Percentiles rank a stretch among this genome's conserved stretches.
Evolutionary conservation across 1,284 basidiomycete genomes (phyloP).

Genomic region (Cryptococcus depauperatus): DNA sequence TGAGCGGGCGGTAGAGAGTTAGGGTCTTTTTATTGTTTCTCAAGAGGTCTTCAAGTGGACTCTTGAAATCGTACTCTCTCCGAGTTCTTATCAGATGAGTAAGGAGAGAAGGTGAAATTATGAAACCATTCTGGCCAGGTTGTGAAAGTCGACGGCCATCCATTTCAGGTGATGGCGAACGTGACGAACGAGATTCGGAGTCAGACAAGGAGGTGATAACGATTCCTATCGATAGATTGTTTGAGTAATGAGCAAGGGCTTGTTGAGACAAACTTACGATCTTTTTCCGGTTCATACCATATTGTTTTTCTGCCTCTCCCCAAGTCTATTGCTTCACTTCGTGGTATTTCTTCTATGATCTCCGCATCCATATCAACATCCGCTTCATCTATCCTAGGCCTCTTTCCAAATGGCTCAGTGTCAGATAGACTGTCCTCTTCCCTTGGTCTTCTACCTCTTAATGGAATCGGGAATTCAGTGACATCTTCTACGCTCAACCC

Average conservation of each 20-base stretch:
- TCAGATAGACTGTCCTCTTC: conserved; percentile 5
- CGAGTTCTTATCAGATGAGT: conserved; percentile 38
- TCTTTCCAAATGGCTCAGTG: conserved; percentile 1
- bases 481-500: conserved; percentile 17
- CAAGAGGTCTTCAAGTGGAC: neutral
- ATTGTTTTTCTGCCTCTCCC: conserved; percentile 12
- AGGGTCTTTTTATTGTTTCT: conserved; percentile 19
- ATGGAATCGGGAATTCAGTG: conserved; percentile 4
- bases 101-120: conserved; percentile 37
- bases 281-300: conserved; percentile 43
- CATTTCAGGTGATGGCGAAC: conserved; percentile 17
- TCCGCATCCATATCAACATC: conserved; percentile 25
- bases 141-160: conserved; percentile 24
- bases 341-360: conserved; percentile 3
- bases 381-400: conserved; percentile 8
- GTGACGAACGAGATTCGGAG: conserved; percentile 19
- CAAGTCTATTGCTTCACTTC: neutral
- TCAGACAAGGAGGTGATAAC: conserved; percentile 34
- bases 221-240: conserved; percentile 33
- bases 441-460: conserved; percentile 5
- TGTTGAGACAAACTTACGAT: conserved; percentile 11
- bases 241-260: too few relatives aligned
- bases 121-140: conserved; percentile 39
- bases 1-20: conserved; percentile 35
- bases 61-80: conserved; percentile 14